These are phyloP conservation scores for Skeletonema grethae DNA, from an alignment of 108 stramenopile species.

Conservation along the genomic window DNA sequence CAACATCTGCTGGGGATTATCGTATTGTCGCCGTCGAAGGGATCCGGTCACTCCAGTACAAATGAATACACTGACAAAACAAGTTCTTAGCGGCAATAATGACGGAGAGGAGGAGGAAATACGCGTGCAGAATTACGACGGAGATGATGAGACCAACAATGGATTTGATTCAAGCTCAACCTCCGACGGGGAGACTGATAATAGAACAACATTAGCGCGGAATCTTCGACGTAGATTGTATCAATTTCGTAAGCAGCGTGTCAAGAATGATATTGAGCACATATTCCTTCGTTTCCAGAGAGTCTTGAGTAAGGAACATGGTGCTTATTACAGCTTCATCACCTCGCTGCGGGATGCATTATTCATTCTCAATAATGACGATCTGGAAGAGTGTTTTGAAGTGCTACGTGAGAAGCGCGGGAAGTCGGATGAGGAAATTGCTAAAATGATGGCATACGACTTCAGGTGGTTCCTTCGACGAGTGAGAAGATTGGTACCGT, in stretches of 20 bases:
- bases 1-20: slow-evolving; percentile 2
- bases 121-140: not conserved
- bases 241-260: not conserved
- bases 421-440: slow-evolving; percentile 3
- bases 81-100: not conserved
- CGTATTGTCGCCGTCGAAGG: not conserved
- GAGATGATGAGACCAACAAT: not conserved
- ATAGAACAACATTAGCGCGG: not conserved
- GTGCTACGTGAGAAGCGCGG: slow-evolving; percentile 12
- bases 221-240: not conserved
- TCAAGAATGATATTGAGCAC: slow-evolving; percentile 22
- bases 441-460: slow-evolving; percentile 6
- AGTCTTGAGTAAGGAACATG: slow-evolving; percentile 16
- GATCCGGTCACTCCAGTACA: not conserved
- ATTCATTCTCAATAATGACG: slow-evolving; percentile 15
- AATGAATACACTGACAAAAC: slow-evolving; percentile 1
- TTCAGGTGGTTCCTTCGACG: slow-evolving; percentile 7
- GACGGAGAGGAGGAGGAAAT: not conserved
- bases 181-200: not conserved
- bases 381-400: slow-evolving; percentile 7
- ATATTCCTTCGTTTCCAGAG: slow-evolving; percentile 17
- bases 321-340: slow-evolving; percentile 10
- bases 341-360: slow-evolving; percentile 14
- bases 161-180: not conserved
- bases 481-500: slow-evolving; percentile 8